phyloP scores from a whole-genome alignment of 805 yeast genomes.

The Jamesozyma spencerorum region DNA sequence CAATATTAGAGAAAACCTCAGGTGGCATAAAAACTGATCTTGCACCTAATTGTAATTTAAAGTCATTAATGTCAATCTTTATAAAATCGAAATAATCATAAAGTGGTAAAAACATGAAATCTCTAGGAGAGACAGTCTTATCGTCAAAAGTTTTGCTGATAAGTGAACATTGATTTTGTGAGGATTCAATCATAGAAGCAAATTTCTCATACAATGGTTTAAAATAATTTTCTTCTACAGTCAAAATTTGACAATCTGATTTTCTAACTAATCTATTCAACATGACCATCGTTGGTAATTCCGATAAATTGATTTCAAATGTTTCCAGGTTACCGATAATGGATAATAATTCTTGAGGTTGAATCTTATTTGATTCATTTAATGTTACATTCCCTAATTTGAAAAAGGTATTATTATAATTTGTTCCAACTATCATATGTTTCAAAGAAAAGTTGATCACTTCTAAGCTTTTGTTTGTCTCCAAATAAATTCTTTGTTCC shows the following conservation, averaged over 20 bases:
- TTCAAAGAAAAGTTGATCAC: conserved; percentile 15
- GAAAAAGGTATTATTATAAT: conserved; percentile 15
- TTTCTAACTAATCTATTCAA: conserved; percentile 19
- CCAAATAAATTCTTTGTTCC: conserved; percentile 13
- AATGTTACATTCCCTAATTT: conserved; percentile 15
- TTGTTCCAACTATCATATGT: conserved; percentile 14
- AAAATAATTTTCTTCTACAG: conserved; percentile 25
- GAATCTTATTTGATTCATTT: conserved; percentile 15
- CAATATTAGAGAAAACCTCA: conserved; percentile 28
- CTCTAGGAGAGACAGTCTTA: conserved; percentile 9
- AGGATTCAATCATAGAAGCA: conserved; percentile 16
- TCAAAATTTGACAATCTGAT: conserved; percentile 19
- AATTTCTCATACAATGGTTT: conserved; percentile 22
- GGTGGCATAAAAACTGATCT: conserved; percentile 38
- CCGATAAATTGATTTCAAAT: conserved; percentile 21
- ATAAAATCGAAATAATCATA: conserved; percentile 30
- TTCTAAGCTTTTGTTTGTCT: conserved; percentile 15
- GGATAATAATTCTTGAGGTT: conserved; percentile 17
- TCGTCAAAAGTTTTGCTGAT: conserved; percentile 6
- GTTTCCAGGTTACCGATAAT: conserved; percentile 18
- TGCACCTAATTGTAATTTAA: conserved; percentile 30
- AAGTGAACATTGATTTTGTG: conserved; percentile 14
- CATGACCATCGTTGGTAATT: conserved; percentile 23
- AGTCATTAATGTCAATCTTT: conserved; percentile 17
- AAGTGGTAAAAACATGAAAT: conserved; percentile 20